Evolutionary conservation across 176 grass and related monocot genomes (phyloP).

Genomic region (Zea luxurians): DNA sequence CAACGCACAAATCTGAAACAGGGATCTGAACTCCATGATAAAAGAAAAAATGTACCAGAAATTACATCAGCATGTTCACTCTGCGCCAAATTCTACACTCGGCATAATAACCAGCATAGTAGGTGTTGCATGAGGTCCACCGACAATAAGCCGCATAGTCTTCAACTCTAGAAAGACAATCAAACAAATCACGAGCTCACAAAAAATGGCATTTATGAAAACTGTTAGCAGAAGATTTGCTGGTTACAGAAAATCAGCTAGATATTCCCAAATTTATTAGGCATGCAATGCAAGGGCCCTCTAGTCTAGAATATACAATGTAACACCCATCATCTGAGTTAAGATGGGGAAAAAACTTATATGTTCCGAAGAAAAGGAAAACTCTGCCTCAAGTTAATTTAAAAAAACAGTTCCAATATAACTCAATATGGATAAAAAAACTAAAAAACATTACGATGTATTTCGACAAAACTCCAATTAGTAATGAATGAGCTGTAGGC

Average conservation of each 20-base stretch:
- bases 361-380: too few relatives aligned
- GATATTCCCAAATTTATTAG: constrained; percentile 11
- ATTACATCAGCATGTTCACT: constrained; percentile 20
- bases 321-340: constrained; percentile 17
- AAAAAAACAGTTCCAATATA: too few relatives aligned
- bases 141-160: constrained; percentile 14
- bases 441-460: constrained; percentile 12
- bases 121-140: background rate
- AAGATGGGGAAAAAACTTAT: too few relatives aligned
- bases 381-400: too few relatives aligned
- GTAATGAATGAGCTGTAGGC: background rate
- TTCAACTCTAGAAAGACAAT: constrained; percentile 12
- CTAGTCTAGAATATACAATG: constrained; percentile 23
- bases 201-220: background rate
- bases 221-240: constrained; percentile 1
- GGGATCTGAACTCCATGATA: constrained; percentile 13
- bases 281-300: background rate
- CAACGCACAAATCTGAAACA: too few relatives aligned
- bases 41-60: background rate
- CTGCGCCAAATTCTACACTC: constrained; percentile 27
- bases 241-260: background rate
- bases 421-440: too few relatives aligned
- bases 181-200: background rate
- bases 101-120: constrained; percentile 7
- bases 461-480: constrained; percentile 11